phyloP scores from a whole-genome alignment of 768 basidiomycete species.

The Phylloporus scabripes region DNA sequence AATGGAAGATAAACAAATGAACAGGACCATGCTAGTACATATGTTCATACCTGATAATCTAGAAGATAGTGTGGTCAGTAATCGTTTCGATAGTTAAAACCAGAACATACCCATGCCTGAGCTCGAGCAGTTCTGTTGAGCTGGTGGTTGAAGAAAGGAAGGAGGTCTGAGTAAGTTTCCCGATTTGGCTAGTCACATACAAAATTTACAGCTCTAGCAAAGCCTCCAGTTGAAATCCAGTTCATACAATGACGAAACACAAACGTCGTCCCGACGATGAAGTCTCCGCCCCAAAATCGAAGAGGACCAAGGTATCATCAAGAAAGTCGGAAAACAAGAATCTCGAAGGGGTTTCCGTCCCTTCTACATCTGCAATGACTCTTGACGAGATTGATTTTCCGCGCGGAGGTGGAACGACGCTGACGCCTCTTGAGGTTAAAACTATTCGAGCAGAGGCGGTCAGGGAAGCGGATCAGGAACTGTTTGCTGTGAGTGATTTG shows the following conservation, averaged over 20 bases:
- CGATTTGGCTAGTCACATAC: slow-evolving; percentile 8
- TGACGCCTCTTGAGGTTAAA: slow-evolving; percentile 89
- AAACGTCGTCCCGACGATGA: slow-evolving; percentile 62
- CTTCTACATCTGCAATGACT: slow-evolving; percentile 36
- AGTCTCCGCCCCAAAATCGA: slow-evolving; percentile 43
- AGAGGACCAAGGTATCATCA: slow-evolving; percentile 51
- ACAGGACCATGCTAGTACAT: background rate
- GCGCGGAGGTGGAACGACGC: slow-evolving; percentile 84
- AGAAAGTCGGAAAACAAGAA: slow-evolving; percentile 23
- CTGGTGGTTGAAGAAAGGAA: slow-evolving; percentile 2
- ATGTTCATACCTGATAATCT: slow-evolving; percentile 65
- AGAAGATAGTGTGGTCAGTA: slow-evolving; percentile 9
- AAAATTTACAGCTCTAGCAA: slow-evolving; percentile 13
- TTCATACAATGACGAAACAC: slow-evolving; percentile 38
- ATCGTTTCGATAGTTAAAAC: background rate
- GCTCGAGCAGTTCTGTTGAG: background rate
- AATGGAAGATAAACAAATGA: slow-evolving; percentile 4
- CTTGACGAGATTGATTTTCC: slow-evolving; percentile 88
- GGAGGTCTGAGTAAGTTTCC: slow-evolving; percentile 3
- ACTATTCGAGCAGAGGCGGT: slow-evolving; percentile 76
- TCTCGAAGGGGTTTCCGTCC: slow-evolving; percentile 23
- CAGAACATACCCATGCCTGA: slow-evolving; percentile 29
- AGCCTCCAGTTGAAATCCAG: background rate
- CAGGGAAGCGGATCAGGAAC: slow-evolving; percentile 77
- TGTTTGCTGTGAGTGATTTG: slow-evolving; percentile 52